A percentile compares a stretch with the other conserved stretches of the same genome.
These are phyloP conservation scores for Eucalyptus dawsonii DNA, from an alignment of 345 rosid genomes.

Conservation along the genomic window DNA sequence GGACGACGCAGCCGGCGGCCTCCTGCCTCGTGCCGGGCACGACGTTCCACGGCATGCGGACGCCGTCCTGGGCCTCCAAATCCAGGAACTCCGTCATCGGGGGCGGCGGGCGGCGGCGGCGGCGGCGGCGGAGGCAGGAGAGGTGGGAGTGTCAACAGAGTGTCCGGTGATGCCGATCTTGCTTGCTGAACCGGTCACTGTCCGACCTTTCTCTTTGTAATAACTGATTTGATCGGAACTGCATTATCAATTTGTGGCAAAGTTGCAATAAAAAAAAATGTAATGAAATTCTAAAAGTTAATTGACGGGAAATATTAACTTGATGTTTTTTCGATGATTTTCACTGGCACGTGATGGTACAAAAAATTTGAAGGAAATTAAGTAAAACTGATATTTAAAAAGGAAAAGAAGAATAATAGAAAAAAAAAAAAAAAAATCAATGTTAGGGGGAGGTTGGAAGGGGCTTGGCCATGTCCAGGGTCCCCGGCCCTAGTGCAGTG, in stretches of 20 bases:
- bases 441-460: neutral
- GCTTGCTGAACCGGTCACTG: neutral
- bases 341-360: neutral
- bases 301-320: neutral
- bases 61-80: constrained; percentile 27
- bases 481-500: neutral
- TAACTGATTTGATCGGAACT: neutral
- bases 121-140: neutral
- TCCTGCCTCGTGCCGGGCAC: constrained; percentile 32
- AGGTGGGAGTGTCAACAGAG: neutral
- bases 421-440: neutral
- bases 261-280: neutral
- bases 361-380: neutral
- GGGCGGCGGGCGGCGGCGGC: neutral
- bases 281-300: neutral
- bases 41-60: constrained; percentile 36
- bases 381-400: neutral
- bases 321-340: neutral
- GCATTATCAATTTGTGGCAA: neutral
- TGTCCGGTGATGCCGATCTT: neutral
- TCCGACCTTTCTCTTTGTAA: neutral
- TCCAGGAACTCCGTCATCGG: constrained; percentile 25
- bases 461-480: neutral
- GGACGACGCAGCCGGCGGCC: constrained; percentile 56
- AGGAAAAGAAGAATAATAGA: neutral